Evolutionary conservation across 2,329 filamentous ascomycete species (phyloP).

Genomic region (Fusarium humuli): DNA sequence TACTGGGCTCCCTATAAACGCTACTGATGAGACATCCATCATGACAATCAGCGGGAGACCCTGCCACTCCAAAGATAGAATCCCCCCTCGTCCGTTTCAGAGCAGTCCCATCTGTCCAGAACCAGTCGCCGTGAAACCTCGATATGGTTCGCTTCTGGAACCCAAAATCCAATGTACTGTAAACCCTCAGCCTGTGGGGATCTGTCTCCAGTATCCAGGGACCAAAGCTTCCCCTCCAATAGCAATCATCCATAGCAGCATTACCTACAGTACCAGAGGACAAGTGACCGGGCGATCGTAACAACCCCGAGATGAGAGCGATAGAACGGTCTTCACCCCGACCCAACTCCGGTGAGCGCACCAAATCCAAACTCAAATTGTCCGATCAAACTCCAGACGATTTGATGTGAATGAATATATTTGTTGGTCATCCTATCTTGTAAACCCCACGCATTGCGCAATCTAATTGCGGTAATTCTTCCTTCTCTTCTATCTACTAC

Average conservation of each 20-base stretch:
- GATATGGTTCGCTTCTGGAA: slow-evolving; percentile 24
- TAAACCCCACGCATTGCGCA: slow-evolving; percentile 13
- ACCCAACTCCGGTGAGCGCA: slow-evolving; percentile 31
- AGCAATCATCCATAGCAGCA: background rate
- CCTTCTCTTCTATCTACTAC: background rate
- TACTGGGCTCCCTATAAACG: background rate
- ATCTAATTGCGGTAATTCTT: background rate
- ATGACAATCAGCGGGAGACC: background rate
- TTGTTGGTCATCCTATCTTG: slow-evolving; percentile 31
- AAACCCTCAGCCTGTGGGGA: slow-evolving; percentile 23
- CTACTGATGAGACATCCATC: background rate
- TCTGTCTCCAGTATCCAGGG: slow-evolving; percentile 11
- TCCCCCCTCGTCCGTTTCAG: slow-evolving; percentile 22
- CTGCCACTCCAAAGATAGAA: background rate
- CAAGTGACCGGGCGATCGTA: slow-evolving; percentile 20
- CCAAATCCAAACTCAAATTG: slow-evolving; percentile 29
- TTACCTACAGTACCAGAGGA: background rate
- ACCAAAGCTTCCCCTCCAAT: slow-evolving; percentile 24
- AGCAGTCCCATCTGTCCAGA: slow-evolving; percentile 2
- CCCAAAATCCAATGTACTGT: background rate
- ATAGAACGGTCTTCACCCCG: slow-evolving; percentile 25
- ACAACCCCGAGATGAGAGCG: slow-evolving; percentile 29
- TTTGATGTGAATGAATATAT: slow-evolving; percentile 12
- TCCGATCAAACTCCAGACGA: slow-evolving; percentile 26
- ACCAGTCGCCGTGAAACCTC: background rate